Evolutionary conservation across 305 asterid genomes (phyloP).

Genomic region (Solanum chacoense): DNA sequence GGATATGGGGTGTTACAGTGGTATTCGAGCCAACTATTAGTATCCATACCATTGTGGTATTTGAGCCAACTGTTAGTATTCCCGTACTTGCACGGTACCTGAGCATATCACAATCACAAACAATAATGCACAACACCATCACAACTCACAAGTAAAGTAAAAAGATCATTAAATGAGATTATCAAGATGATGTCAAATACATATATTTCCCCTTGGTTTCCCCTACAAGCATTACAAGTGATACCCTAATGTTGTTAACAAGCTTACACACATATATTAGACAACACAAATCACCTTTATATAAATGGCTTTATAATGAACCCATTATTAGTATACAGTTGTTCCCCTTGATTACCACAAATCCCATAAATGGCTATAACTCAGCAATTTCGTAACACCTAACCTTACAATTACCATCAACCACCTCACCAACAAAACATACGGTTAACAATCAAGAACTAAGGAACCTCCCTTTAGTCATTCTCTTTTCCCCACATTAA

Average conservation of each 20-base stretch:
- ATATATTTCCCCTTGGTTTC: neutral
- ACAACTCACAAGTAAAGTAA: too few species aligned
- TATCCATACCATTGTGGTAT: too few species aligned
- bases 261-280: neutral
- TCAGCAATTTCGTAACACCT: neutral
- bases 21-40: too few species aligned
- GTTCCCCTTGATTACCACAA: neutral
- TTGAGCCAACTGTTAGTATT: too few species aligned
- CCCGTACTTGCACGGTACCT: too few species aligned
- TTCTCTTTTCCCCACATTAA: neutral
- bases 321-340: neutral
- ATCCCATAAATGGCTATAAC: neutral
- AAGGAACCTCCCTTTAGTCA: neutral
- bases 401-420: neutral
- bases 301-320: neutral
- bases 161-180: neutral
- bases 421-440: neutral
- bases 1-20: too few species aligned
- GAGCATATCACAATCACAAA: too few species aligned
- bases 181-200: neutral
- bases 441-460: neutral
- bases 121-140: too few species aligned
- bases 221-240: neutral
- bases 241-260: neutral
- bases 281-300: neutral